Evolutionary conservation across 306 rosid species (phyloP), one percentile per base, ranked within the genome.

Genomic region (Vigna mungo): DNA sequence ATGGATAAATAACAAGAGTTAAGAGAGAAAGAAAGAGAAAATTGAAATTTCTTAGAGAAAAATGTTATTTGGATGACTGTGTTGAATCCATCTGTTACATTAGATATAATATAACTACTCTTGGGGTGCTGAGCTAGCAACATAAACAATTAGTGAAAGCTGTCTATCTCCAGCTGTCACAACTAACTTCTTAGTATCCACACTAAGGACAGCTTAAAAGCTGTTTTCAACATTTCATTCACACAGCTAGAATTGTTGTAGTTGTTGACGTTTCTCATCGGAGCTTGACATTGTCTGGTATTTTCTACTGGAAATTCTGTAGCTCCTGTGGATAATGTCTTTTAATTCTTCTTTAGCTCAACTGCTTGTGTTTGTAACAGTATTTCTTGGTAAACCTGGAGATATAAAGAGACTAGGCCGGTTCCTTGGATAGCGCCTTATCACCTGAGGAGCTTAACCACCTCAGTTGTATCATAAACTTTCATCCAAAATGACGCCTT

Each of bases 271-370:
- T 63, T 78, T 82, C 47, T 34, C 65, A 53, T 75, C 36, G 48
- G 55, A 23, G 56, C 54, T 60, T 83, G 60, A 89, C 66, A 72
- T 16, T 76, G 72, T 70, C 68, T 52, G 82, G 39, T 80, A n/a
- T 51, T 83, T 85, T 63, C 20, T 80, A 87, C 88, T 87, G 96
- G 87, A 82, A 52, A 67, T 61, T 67, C 71, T 72, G 71, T 60
- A 68, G 78, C 58, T 44, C 23, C 77, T 11, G 71, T 41, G 43
- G 86, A 82, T 75, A 68, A 71, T 84, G 78, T 49, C 75, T 52
- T 52, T 77, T 58, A 67, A 53, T 84, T 77, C 71, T 74, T 74
- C 36, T 41, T 69, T 70, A 68, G 72, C 70, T 81, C 90, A 47
- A 74, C 63, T 86, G 71, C 82, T 58, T 66, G 66, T 74, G 72